phyloP scores from a whole-genome alignment of 208 protist genomes.

The Acanthamoeba triangularis region DNA sequence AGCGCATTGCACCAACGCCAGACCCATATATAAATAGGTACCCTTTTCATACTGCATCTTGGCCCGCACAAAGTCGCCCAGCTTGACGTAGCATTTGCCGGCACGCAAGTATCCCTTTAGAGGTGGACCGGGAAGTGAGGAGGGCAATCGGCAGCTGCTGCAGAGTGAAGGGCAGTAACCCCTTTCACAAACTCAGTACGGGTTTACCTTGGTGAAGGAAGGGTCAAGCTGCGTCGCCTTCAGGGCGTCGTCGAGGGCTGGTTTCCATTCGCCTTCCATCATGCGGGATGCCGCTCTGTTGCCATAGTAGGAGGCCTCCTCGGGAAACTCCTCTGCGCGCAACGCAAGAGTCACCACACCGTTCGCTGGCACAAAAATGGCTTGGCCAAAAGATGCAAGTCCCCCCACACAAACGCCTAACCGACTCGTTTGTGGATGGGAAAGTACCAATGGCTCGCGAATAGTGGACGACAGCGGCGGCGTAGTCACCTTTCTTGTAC shows the following conservation, averaged over 20 bases:
- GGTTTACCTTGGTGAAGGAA: constrained; percentile 42
- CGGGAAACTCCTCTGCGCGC: constrained; percentile 13
- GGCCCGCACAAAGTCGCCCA: constrained; percentile 80
- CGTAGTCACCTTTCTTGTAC: constrained; percentile 52
- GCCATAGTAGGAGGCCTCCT: constrained; percentile 55
- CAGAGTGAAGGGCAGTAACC: too few relatives aligned
- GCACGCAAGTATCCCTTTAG: constrained; percentile 79
- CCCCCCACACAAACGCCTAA: not conserved
- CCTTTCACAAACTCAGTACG: not conserved
- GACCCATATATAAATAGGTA: not conserved
- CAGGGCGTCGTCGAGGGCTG: constrained; percentile 69
- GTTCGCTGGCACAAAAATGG: not conserved
- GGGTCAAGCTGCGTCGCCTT: constrained; percentile 1
- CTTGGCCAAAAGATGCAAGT: not conserved
- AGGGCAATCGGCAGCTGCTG: not conserved
- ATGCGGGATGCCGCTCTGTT: constrained; percentile 79
- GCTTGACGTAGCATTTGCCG: constrained; percentile 78
- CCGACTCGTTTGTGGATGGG: not conserved
- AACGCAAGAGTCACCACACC: not conserved
- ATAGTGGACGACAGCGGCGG: not conserved
- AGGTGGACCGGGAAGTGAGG: too few relatives aligned
- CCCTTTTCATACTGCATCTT: constrained; percentile 52
- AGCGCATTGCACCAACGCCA: constrained; percentile 71
- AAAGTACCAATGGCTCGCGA: constrained; percentile 47
- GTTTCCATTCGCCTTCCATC: not conserved